phyloP scores from a whole-genome alignment of 192 early-diverging fungal species.

The Gigaspora rosea region DNA sequence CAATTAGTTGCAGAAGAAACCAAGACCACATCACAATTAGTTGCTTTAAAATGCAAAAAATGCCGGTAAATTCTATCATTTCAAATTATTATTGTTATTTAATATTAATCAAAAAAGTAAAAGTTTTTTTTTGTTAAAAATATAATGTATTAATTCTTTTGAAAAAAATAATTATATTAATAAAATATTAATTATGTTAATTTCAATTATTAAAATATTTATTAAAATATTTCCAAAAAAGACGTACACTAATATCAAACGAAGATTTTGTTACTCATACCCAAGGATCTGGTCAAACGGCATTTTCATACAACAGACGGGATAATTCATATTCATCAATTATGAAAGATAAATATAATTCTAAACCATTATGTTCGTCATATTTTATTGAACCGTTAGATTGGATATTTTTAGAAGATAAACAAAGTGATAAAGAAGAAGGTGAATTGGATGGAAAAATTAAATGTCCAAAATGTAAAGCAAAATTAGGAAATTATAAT shows the following conservation, averaged over 20 bases:
- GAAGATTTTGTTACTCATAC: slow-evolving; percentile 71
- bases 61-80: not conserved
- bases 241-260: slow-evolving; percentile 57
- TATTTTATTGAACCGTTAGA: slow-evolving; percentile 85
- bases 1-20: not conserved
- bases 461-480: slow-evolving; percentile 74
- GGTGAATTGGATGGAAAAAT: slow-evolving; percentile 64
- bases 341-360: not conserved
- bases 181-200: not conserved
- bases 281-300: slow-evolving; percentile 67
- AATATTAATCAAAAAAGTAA: too few species aligned
- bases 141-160: not conserved
- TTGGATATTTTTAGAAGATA: slow-evolving; percentile 73
- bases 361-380: slow-evolving; percentile 56
- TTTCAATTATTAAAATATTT: too few species aligned
- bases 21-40: too few species aligned
- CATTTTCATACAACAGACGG: slow-evolving; percentile 77
- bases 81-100: not conserved
- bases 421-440: slow-evolving; percentile 31
- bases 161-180: not conserved
- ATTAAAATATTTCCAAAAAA: slow-evolving; percentile 2
- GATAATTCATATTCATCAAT: slow-evolving; percentile 37
- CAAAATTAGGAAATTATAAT: slow-evolving; percentile 78
- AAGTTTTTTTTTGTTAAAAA: too few species aligned
- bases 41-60: slow-evolving; percentile 28